A percentile compares a stretch with the other conserved stretches of the same genome.
These are phyloP conservation scores for Euphrasia confusa DNA, from an alignment of 257 asterid genomes.

Conservation along the genomic window DNA sequence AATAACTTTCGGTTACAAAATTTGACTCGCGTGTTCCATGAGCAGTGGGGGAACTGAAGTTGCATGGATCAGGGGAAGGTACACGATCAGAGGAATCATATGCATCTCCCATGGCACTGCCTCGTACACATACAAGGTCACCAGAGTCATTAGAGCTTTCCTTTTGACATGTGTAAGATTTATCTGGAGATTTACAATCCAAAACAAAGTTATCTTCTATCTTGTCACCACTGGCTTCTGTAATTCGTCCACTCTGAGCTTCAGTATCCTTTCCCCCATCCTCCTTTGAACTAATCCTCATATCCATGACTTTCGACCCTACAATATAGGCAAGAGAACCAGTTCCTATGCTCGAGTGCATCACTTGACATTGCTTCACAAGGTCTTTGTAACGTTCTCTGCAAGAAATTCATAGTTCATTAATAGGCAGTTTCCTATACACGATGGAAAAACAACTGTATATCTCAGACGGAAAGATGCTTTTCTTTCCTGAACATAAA, in stretches of 20 bases:
- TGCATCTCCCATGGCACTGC: constrained; percentile 53
- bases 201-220: constrained; percentile 35
- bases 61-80: too few species aligned
- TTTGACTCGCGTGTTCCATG: constrained; percentile 36
- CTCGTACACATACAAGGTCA: constrained; percentile 65
- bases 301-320: constrained; percentile 96
- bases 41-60: too few species aligned
- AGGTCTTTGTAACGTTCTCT: constrained; percentile 89
- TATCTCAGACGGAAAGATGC: too few species aligned
- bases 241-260: constrained; percentile 36
- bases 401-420: constrained; percentile 28
- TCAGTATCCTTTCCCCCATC: constrained; percentile 52
- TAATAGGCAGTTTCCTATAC: not conserved
- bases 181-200: constrained; percentile 44
- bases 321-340: constrained; percentile 94
- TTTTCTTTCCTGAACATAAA: too few species aligned
- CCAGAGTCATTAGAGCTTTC: constrained; percentile 59
- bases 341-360: constrained; percentile 98
- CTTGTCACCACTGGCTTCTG: constrained; percentile 41
- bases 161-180: constrained; percentile 27
- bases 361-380: constrained; percentile 73
- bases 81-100: constrained; percentile 51
- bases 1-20: constrained; percentile 44
- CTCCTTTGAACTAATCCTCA: constrained; percentile 86
- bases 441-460: constrained; percentile 3